These are phyloP conservation scores for Annona squamosa DNA, from an alignment of 164 flowering plant genomes.

Conservation along the genomic window DNA sequence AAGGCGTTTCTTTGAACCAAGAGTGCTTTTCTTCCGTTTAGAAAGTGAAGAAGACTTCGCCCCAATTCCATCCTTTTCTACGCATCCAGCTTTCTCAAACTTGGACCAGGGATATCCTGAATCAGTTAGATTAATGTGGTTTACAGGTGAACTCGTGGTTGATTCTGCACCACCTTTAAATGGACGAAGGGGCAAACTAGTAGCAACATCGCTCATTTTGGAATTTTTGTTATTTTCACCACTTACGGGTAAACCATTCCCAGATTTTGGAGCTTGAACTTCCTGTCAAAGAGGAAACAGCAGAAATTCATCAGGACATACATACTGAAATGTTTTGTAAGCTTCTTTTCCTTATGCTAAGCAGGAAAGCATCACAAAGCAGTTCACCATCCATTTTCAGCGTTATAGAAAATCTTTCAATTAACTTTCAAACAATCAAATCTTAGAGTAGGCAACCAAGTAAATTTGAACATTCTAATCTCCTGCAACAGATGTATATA, in stretches of 20 bases:
- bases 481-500: neutral
- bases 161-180: constrained; percentile 14
- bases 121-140: constrained; percentile 44
- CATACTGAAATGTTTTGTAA: neutral
- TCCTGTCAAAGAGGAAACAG: constrained; percentile 14
- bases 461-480: neutral
- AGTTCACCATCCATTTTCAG: neutral
- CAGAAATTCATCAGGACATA: constrained; percentile 2
- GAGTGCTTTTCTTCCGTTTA: constrained; percentile 58
- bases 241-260: constrained; percentile 24
- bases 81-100: constrained; percentile 49
- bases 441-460: neutral
- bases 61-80: constrained; percentile 44
- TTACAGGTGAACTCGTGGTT: constrained; percentile 17
- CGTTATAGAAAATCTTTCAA: neutral
- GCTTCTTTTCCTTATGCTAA: neutral
- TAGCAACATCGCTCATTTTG: constrained; percentile 18
- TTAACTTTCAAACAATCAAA: neutral
- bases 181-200: constrained; percentile 11
- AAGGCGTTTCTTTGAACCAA: constrained; percentile 59
- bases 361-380: neutral
- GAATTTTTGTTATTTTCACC: constrained; percentile 33
- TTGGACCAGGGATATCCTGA: constrained; percentile 38
- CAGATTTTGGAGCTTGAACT: constrained; percentile 13
- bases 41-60: constrained; percentile 25